A percentile compares a stretch with the other conserved stretches of the same genome.
phyloP scores from a whole-genome alignment of 1,284 basidiomycete genomes.

The Trametes pubescens region DNA sequence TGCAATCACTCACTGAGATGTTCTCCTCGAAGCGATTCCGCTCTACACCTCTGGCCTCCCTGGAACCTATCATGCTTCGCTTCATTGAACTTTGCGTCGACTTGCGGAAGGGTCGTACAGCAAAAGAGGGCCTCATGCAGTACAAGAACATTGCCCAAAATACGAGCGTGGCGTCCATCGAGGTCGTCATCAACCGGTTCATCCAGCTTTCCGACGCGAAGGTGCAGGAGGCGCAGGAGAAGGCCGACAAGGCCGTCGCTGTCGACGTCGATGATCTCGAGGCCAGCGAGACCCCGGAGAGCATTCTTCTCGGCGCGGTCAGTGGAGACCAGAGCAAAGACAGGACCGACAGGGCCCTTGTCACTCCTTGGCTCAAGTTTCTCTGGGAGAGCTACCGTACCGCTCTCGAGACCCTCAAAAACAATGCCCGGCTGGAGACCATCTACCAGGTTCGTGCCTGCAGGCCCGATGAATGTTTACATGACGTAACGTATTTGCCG shows the following conservation, averaged over 20 bases:
- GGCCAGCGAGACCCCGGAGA: constrained; percentile 92
- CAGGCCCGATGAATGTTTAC: neutral
- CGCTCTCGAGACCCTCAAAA: constrained; percentile 95
- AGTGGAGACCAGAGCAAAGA: constrained; percentile 94
- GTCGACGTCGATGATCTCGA: constrained; percentile 91
- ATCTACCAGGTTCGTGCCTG: constrained; percentile 86
- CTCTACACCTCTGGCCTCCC: constrained; percentile 85
- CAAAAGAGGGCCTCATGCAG: constrained; percentile 95
- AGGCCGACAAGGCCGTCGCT: constrained; percentile 73
- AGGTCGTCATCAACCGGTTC: constrained; percentile 91
- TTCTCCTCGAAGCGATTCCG: constrained; percentile 95
- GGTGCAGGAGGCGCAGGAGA: constrained; percentile 87
- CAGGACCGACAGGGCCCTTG: constrained; percentile 93
- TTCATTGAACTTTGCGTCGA: constrained; percentile 97
- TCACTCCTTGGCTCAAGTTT: constrained; percentile 98
- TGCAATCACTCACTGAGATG: constrained; percentile 91
- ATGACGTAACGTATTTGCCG: constrained; percentile 17
- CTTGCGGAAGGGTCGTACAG: constrained; percentile 92
- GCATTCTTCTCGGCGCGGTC: constrained; percentile 88
- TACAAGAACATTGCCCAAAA: constrained; percentile 98
- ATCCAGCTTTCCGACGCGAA: constrained; percentile 90
- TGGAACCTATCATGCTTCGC: constrained; percentile 96
- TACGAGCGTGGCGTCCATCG: constrained; percentile 90
- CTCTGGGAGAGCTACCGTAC: constrained; percentile 99
- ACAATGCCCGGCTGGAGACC: constrained; percentile 92